Evolutionary conservation across 495 filamentous ascomycete species (phyloP).

Genomic region (Penicillium canescens): DNA sequence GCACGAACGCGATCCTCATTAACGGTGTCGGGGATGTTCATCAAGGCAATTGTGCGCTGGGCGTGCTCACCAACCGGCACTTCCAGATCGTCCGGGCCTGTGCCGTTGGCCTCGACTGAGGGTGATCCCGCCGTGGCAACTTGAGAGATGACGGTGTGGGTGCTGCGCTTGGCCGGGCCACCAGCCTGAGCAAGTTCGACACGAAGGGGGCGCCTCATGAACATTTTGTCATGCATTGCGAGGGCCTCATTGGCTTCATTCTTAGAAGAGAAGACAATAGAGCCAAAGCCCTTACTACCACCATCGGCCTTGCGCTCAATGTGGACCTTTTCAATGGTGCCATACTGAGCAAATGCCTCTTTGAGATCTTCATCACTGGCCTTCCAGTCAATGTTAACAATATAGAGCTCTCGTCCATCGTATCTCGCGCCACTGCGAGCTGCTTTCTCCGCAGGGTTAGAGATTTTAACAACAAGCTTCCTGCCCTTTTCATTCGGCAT

Average conservation of each 20-base stretch:
- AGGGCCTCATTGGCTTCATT: slow-evolving; percentile 69
- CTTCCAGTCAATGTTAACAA: slow-evolving; percentile 69
- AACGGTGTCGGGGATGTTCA: slow-evolving; percentile 65
- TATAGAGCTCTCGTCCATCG: slow-evolving; percentile 85
- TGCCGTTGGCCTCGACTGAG: slow-evolving; percentile 39
- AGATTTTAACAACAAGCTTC: slow-evolving; percentile 75
- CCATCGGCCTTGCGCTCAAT: slow-evolving; percentile 65
- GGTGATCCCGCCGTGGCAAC: slow-evolving; percentile 37
- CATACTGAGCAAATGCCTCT: slow-evolving; percentile 71
- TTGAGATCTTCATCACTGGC: slow-evolving; percentile 67
- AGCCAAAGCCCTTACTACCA: slow-evolving; percentile 70
- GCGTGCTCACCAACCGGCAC: slow-evolving; percentile 38
- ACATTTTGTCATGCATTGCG: slow-evolving; percentile 68
- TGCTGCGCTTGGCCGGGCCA: slow-evolving; percentile 40
- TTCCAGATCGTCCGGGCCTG: slow-evolving; percentile 22
- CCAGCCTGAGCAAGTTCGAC: slow-evolving; percentile 56
- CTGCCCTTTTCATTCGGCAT: slow-evolving; percentile 62
- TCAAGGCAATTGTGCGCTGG: slow-evolving; percentile 56
- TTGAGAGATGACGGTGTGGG: slow-evolving; percentile 41
- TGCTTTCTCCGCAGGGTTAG: slow-evolving; percentile 75
- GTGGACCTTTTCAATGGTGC: slow-evolving; percentile 67
- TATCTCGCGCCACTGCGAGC: slow-evolving; percentile 76
- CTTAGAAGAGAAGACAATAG: slow-evolving; percentile 73
- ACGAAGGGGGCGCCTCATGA: slow-evolving; percentile 68
- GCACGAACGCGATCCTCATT: slow-evolving; percentile 63